Conservation (phyloP, 805 yeast genomes). For the Candida fluviatilis region DNA sequence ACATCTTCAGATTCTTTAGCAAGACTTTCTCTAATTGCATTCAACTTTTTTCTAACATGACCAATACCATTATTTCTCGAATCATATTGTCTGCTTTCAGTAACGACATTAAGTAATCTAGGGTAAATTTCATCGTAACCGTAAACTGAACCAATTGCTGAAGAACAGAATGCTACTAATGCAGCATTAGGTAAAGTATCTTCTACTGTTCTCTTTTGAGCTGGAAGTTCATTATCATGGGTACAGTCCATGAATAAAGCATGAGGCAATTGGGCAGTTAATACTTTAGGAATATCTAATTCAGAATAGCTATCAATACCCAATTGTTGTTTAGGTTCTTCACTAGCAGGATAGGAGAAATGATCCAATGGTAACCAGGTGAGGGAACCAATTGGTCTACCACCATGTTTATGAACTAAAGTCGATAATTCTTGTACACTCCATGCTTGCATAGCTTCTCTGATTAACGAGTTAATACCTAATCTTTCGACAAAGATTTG, state of each 20-base stretch:
- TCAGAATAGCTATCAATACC: conserved; percentile 47
- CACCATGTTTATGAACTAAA: conserved; percentile 88
- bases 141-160: conserved; percentile 90
- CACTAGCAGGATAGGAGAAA: conserved; percentile 59
- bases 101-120: conserved; percentile 70
- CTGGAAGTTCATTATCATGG: conserved; percentile 90
- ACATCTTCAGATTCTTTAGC: conserved; percentile 57
- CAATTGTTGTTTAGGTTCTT: conserved; percentile 27
- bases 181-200: conserved; percentile 96
- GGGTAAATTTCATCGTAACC: conserved; percentile 96
- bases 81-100: conserved; percentile 63
- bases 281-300: conserved; percentile 60
- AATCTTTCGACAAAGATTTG: conserved; percentile 84
- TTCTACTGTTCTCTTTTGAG: conserved; percentile 85
- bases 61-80: conserved; percentile 59
- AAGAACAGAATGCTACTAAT: conserved; percentile 84
- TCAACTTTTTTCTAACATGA: conserved; percentile 57
- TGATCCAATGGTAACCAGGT: conserved; percentile 75
- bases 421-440: conserved; percentile 81
- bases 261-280: conserved; percentile 76
- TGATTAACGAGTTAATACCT: conserved; percentile 81
- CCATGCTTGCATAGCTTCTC: conserved; percentile 98
- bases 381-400: conserved; percentile 91
- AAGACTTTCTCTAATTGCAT: conserved; percentile 53
- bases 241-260: conserved; percentile 97